Evolutionary conservation across 2,329 filamentous ascomycete genomes (phyloP).

Genomic region (Colletotrichum somersetense): DNA sequence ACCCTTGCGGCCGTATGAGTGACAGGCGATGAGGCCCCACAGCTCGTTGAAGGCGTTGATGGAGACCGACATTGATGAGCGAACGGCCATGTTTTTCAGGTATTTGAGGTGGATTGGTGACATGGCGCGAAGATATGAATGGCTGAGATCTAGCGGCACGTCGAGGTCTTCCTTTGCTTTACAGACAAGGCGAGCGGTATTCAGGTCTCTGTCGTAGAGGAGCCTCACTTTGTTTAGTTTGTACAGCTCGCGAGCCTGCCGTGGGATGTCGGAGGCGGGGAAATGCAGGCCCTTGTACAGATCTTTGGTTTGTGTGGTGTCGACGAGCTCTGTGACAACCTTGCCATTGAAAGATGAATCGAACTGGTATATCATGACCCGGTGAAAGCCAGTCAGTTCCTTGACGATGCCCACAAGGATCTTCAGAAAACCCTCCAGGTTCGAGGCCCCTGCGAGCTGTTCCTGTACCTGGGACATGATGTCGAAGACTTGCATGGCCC

Average conservation of each 20-base stretch:
- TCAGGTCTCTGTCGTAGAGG: slow-evolving; percentile 85
- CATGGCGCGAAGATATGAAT: slow-evolving; percentile 88
- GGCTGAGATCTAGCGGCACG: slow-evolving; percentile 82
- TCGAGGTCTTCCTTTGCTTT: slow-evolving; percentile 80
- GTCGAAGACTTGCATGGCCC: slow-evolving; percentile 90
- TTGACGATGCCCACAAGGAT: slow-evolving; percentile 88
- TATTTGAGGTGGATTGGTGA: slow-evolving; percentile 93
- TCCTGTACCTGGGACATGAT: slow-evolving; percentile 94
- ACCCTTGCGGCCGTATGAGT: slow-evolving; percentile 80
- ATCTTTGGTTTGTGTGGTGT: slow-evolving; percentile 83
- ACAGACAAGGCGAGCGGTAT: slow-evolving; percentile 86
- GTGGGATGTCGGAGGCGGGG: slow-evolving; percentile 87
- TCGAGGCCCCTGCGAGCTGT: slow-evolving; percentile 80
- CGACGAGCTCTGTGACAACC: slow-evolving; percentile 88
- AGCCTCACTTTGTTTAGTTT: slow-evolving; percentile 90
- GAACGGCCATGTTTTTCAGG: slow-evolving; percentile 87
- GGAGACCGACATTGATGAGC: slow-evolving; percentile 95
- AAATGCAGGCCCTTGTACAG: slow-evolving; percentile 91
- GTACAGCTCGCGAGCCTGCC: slow-evolving; percentile 89
- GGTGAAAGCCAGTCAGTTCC: slow-evolving; percentile 90
- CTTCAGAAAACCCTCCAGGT: slow-evolving; percentile 80
- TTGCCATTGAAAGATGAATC: slow-evolving; percentile 85
- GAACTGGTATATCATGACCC: slow-evolving; percentile 94
- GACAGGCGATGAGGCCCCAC: slow-evolving; percentile 90
- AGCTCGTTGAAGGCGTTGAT: slow-evolving; percentile 88